Evolutionary conservation across 1,139 yeast species (phyloP), one percentile per base, ranked within the genome.

Genomic region (Nakaseomyces uthaithaninus): DNA sequence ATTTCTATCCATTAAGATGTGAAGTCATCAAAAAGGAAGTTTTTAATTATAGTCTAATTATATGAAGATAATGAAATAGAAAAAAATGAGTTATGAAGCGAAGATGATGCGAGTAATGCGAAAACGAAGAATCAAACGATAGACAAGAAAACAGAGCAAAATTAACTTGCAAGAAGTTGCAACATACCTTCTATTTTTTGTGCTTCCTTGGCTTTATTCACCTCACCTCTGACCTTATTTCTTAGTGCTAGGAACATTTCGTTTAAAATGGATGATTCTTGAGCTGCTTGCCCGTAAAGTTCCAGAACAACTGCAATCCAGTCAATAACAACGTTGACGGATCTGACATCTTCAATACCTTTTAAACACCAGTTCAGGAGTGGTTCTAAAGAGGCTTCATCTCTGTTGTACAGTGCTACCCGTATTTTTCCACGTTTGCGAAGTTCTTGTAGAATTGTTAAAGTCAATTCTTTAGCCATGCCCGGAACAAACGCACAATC

Each of bases 181-280:
- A 91, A 69, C 97, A 91, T 91, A 45, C 98, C 98, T 53, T 83
- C 86, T 38, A 91, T 78, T 58, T 78, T 82, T 60, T 80, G 82
- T 7, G 97, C 95, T 59, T 89, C 95, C 57, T 78, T 77, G 36
- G 95, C 85, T 55, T 81, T 80, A 44, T 69, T 72, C 31, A 87
- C 77, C 63, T 89, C 96, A 27, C 66, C 59, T 44, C 73, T 73
- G 33, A 89, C 71, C 54, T 75, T 76, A 53, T 71, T 72, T 53
- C 72, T 69, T 48, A 91, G 66, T 43, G 73, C 73, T 37, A 69
- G 64, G 42, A 86, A 66, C 43, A 83, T 69, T 51, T 82, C 93
- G 50, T 82, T 89, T 49, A 91, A 68, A 5, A 84, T 80, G n/a
- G 89, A 80, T 36, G 89, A 80, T 49, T 74, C 74, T 47, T 81